phyloP scores from a whole-genome alignment of 2,329 filamentous ascomycete species.

The Allantophomopsis cytisporea region DNA sequence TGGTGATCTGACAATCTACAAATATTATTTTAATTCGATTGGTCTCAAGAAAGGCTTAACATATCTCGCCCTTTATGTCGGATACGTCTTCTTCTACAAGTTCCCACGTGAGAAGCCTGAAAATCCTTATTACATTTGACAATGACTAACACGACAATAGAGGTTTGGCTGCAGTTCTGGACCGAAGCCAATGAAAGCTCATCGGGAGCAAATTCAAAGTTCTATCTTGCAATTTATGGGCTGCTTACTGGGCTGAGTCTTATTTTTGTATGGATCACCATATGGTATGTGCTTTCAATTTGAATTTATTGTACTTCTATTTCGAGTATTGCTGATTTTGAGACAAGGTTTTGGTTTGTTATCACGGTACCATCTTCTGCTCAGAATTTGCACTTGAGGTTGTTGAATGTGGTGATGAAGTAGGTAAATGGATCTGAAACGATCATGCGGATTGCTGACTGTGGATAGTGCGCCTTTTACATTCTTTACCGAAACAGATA shows the following conservation, averaged over 20 bases:
- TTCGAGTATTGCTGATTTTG: too few species aligned
- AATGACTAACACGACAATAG: too few species aligned
- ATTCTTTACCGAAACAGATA: constrained; percentile 5
- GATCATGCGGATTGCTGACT: too few species aligned
- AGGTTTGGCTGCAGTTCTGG: too few species aligned
- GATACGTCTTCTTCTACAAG: constrained; percentile 1
- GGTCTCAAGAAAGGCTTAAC: background rate
- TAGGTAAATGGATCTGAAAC: too few species aligned
- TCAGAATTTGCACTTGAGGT: constrained; percentile 1
- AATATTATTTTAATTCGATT: background rate
- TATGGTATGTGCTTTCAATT: too few species aligned
- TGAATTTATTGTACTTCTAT: too few species aligned
- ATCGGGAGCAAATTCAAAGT: background rate
- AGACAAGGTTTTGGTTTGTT: too few species aligned
- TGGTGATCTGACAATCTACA: background rate
- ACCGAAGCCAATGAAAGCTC: background rate
- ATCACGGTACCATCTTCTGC: constrained; percentile 4
- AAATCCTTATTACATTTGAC: background rate
- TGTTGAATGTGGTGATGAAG: constrained; percentile 5
- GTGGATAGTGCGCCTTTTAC: constrained; percentile 4
- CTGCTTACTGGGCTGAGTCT: constrained; percentile 1
- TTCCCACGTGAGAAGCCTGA: constrained; percentile 1
- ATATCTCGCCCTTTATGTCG: background rate
- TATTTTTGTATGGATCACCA: too few species aligned
- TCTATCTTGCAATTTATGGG: background rate